Base-by-base conservation (phyloP, 371 early-diverging fungal genomes). In the Gilbertella persicaria region DNA sequence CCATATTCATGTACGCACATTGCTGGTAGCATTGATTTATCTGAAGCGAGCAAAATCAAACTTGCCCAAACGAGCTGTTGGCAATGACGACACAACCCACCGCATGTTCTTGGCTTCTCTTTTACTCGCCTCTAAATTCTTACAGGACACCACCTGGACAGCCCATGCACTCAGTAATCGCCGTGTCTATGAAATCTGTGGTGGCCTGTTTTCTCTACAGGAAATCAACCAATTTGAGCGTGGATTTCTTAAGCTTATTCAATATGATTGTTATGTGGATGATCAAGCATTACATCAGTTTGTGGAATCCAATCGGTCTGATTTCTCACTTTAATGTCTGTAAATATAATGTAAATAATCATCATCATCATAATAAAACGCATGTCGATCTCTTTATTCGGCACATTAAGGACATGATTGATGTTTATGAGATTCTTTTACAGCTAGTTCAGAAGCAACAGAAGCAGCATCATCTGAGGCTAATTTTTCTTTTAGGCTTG, bases 31-130 rank as follows among this genome's bases (percentile, higher is more conserved):
- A 21, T 53, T 77, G 45, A 77, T 77, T 28, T 73, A 71, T 44
- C 47, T 77, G 6, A 55, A 73, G 42, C 63, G 74, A 21, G 74
- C 72, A n/a, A 77, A 73, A 62, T 51, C 53, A 5, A 48, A 59
- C 10, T 45, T 77, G 30, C 74, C 73, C 3, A 62, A 55, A 29
- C 45, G 69, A 39, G 74, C 78, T 6, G 64, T 69, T 14, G 71
- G 78, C 5, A 69, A 63, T 44, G 63, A 69, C 43, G 73, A 75
- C 46, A 75, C 78, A 7, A 61, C 83, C 16, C 85, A 90, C 41
- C 86, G 91, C 35, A 83, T 91, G 80, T 88, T 89, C 73, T 68
- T 90, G n/a, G 90, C 85, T 10, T 82, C 90, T 0, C 58, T 91
- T 4, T 73, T 91, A 26, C 54, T 84, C 26, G 91, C 89, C 5